Percentiles rank a stretch among this genome's conserved stretches.
Evolutionary conservation across 73 alveolate genomes (phyloP).

Genomic region (Tetrahymena elliotti): DNA sequence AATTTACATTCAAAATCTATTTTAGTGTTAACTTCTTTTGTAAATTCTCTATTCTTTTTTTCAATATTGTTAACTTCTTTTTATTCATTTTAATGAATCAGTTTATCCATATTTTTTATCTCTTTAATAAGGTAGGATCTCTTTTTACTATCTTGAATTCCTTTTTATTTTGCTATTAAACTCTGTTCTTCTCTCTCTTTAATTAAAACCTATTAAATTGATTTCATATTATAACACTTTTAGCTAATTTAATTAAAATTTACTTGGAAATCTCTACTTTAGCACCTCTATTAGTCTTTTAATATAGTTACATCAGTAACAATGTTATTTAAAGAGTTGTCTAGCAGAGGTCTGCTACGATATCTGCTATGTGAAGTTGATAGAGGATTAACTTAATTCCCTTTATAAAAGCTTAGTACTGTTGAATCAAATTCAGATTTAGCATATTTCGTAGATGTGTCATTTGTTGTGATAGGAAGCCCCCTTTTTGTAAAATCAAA

Average conservation of each 20-base stretch:
- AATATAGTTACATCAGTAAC: not conserved
- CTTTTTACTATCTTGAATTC: not conserved
- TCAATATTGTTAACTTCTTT: not conserved
- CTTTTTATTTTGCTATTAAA: not conserved
- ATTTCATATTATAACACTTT: not conserved
- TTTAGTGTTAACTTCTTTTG: not conserved
- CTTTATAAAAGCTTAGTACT: not conserved
- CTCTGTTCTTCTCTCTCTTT: not conserved
- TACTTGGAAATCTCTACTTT: not conserved
- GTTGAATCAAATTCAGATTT: not conserved
- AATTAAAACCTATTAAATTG: not conserved
- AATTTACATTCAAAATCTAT: not conserved
- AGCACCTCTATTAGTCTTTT: not conserved
- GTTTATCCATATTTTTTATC: not conserved
- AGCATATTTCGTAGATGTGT: not conserved
- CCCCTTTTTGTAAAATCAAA: not conserved
- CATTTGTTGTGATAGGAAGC: not conserved
- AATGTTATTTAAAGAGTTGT: not conserved
- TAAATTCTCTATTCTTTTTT: not conserved
- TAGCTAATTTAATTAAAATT: not conserved
- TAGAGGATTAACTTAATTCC: not conserved
- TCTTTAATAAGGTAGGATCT: not conserved
- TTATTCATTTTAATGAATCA: not conserved
- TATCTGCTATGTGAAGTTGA: not conserved
- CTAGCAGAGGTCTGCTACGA: not conserved